Conservation (phyloP, 148 eudicot genomes). For the Amaranthus palmeri region DNA sequence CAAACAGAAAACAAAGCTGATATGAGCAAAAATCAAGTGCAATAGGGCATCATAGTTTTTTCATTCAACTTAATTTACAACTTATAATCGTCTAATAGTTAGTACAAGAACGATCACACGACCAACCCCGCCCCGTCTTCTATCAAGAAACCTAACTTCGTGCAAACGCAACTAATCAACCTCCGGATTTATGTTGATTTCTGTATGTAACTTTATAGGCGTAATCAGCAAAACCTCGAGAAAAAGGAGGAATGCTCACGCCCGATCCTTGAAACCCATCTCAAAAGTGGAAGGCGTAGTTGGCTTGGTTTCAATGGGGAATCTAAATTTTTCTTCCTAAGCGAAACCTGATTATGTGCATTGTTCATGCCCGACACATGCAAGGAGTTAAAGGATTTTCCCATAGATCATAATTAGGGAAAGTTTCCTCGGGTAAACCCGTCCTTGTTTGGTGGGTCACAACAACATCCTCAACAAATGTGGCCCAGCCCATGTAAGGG, state of each 20-base stretch:
- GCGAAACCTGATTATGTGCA: neutral
- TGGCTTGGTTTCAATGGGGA: neutral
- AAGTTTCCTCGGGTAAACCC: conserved; percentile 91
- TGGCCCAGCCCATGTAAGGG: conserved; percentile 98
- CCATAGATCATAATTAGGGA: conserved; percentile 96
- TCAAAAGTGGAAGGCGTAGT: neutral
- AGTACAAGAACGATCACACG: conserved; percentile 10
- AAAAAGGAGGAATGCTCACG: neutral
- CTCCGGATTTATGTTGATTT: conserved; percentile 9
- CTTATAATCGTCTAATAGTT: conserved; percentile 2
- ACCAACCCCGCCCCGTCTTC: neutral
- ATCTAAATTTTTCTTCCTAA: neutral
- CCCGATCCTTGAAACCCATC: conserved; percentile 6
- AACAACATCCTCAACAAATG: conserved; percentile 89
- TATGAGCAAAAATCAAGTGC: neutral
- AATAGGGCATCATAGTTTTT: neutral
- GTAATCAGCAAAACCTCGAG: neutral
- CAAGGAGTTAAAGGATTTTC: conserved; percentile 97
- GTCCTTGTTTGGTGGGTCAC: conserved; percentile 91
- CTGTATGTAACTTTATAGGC: neutral
- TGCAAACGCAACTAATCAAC: neutral
- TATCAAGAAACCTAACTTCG: neutral
- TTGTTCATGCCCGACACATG: conserved; percentile 77
- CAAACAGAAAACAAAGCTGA: too few species aligned
- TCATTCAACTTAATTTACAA: conserved; percentile 20